Conservation (phyloP, 805 yeast genomes). For the Kuraishia floccosa region DNA sequence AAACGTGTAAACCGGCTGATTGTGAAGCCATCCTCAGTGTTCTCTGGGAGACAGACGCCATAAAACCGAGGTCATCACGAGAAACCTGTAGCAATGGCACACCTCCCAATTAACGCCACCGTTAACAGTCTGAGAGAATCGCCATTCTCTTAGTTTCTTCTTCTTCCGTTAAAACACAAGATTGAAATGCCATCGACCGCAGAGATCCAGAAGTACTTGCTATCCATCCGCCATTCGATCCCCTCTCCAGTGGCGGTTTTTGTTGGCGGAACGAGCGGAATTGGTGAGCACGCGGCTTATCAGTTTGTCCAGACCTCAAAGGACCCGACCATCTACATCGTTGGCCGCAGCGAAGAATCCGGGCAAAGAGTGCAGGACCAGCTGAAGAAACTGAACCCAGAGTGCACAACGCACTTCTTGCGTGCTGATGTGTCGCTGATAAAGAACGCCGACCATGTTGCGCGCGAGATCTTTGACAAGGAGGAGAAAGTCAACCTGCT, state of each 20-base stretch:
- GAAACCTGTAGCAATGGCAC: too few species aligned
- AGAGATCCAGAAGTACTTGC: too few species aligned
- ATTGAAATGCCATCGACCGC: too few species aligned
- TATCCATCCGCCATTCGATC: too few species aligned
- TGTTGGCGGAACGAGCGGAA: conserved; percentile 16
- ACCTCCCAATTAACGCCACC: too few species aligned
- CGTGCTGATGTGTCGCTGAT: conserved; percentile 8
- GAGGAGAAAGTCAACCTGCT: conserved; percentile 7
- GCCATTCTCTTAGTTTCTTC: too few species aligned
- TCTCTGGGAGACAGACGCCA: too few species aligned
- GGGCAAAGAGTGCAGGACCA: conserved; percentile 9
- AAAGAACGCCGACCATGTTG: conserved; percentile 3
- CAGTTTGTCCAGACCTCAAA: conserved; percentile 10
- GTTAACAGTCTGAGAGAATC: too few species aligned
- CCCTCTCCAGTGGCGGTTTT: conserved; percentile 12
- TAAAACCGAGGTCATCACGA: too few species aligned
- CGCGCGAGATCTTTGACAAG: conserved; percentile 3
- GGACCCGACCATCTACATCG: conserved; percentile 12
- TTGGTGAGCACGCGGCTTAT: conserved; percentile 14
- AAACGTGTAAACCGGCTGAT: too few species aligned
- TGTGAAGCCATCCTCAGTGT: too few species aligned
- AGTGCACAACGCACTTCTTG: conserved; percentile 4
- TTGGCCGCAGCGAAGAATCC: conserved; percentile 12
- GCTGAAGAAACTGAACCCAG: conserved; percentile 8
- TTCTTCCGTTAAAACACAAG: too few species aligned